Evolutionary conservation across 2,329 filamentous ascomycete genomes (phyloP), one percentile per base, ranked within the genome.

Genomic region (Plenodomus tracheiphilus): DNA sequence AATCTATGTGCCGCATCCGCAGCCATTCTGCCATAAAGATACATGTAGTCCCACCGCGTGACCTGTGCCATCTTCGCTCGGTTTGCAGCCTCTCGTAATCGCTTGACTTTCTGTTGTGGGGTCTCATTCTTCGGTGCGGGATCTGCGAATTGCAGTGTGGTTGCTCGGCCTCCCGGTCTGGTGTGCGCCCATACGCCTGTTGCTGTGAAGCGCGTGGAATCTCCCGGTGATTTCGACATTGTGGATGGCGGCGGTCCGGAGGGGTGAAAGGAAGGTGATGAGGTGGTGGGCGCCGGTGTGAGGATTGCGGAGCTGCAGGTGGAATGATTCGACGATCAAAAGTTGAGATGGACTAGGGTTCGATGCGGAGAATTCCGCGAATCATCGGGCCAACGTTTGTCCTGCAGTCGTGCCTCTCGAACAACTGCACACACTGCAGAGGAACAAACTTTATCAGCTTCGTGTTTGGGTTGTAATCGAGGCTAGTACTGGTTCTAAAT

Each of bases 181-280:
- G 84, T 83, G 57, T 81, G 81, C 62, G 87, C 88, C 74, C 91
- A 88, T 30, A 85, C 85, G 52, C 81, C 84, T 16, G 84, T 87
- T 20, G 85, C 77, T 15, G 86, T 89, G 74, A 89, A 94, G 68
- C 88, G 86, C 64, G 89, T 94, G 59, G 89, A 89, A 71, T 92
- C 89, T 63, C 83, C 84, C 70, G 88, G 85, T 75, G 84, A 89
- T 69, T 87, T 86, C 52, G 87, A 81, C 76, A 78, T 78, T 38
- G 19, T 71, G 49, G 35, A 19, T 32, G 49, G 46, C 19, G 25
- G 39, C 41, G 30, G 41, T 34, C 21, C 46, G 28, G 11, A 32
- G 11, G 13, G 28, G 47, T 38, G 42, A 35, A 21, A 36, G 32
- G 18, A 41, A 48, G 38, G 42, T 37, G 34, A 50, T 6, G 47